Base-by-base conservation (phyloP, 2,329 filamentous ascomycete species). In the Claviceps arundinis region DNA sequence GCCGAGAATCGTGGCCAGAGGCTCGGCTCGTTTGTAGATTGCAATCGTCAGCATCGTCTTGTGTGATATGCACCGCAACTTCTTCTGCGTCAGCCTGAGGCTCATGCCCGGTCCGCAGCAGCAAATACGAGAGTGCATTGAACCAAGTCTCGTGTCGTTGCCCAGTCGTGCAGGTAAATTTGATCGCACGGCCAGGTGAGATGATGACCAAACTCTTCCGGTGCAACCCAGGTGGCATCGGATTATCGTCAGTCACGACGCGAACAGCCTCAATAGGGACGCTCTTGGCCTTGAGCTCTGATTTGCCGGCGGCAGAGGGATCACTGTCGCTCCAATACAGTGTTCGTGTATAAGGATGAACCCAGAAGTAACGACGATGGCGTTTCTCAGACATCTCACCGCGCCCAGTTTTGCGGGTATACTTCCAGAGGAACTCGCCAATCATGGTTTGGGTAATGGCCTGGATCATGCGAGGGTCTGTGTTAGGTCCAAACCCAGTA, bases 361-460 rank as follows among this genome's bases (percentile, higher is more conserved):
- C 88, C 93, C 93, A 98, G 77, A 98, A 98, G 75, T 96, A 98
- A 37, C 93, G 84, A 56, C 88, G 82, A 68, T 98, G 93, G 50
- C 93, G 81, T 52, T 90, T 95, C 60, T 84, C 85, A 0, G 90
- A 97, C 69, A 95, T 82, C 56, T 89, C 87, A 51, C 83, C 86
- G 24, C 91, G 84, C n/a, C 89, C 90, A 54, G 90, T 78, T 72
- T 93, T 95, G 61, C 93, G 85, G 0, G 93, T 98, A 69, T 98
- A 98, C 68, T 98, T 98, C 93, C 93, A 98, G 42, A 98, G 75
- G 67, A 91, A 97, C 67, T 98, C 93, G 52, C 93, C 93, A 63
- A 98, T 97, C 93, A 98, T 98, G 17, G 93, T 97, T 69, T 98
- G 91, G 2, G 93, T 98, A 58, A 98, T 96, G 48, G 93, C 93